Base-by-base conservation (phyloP, 176 grass and related monocot species). In the Oryza meyeriana region DNA sequence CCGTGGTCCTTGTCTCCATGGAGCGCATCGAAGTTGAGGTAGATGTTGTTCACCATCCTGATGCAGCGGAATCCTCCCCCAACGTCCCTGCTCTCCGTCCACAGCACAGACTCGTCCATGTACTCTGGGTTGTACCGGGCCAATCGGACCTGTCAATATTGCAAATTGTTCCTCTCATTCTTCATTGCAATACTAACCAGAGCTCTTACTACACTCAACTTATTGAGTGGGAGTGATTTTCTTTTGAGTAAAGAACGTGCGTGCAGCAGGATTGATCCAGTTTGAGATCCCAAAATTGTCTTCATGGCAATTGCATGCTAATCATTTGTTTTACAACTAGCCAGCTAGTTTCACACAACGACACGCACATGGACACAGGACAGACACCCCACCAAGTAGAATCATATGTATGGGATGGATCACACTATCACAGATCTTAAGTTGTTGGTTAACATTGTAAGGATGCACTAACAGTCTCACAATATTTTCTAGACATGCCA, bases 21-120 rank as follows among this genome's bases (percentile, higher is more conserved):
- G 50, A 92, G 82, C 3, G 85, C 93, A 61, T 95, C 93, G 27
- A 95, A 95, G 72, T 93, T 93, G 18, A 96, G 35, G 67, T 82
- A 88, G 82, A 88, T 95, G 76, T 95, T 92, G 85, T 95, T 95
- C n/a, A 92, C 90, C 93, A 93, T 96, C 38, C 93, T 89, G 38
- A 96, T 93, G 88, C 94, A 91, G 58, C 94, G 85, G 90, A 77
- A 96, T 18, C 88, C 88, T 0, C 82, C 27, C 13, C 94, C 90
- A 0, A 92, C 88, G 0, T 93, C 94, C 77, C 70, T 90, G 83
- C 88, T 92, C 86, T 96, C 94, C 18, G 90, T 90, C 90, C 94
- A 96, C 72, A 96, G 63, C 31, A 96, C 76, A 0, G 90, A 93
- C 73, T 96, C 88, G 20, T 96, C 94, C 71, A 96, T 30, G 28